Percentiles rank a stretch among this genome's conserved stretches.
Evolutionary conservation across 176 grass and related monocot species (phyloP).

Genomic region (Rhipidocladum racemiflorum): DNA sequence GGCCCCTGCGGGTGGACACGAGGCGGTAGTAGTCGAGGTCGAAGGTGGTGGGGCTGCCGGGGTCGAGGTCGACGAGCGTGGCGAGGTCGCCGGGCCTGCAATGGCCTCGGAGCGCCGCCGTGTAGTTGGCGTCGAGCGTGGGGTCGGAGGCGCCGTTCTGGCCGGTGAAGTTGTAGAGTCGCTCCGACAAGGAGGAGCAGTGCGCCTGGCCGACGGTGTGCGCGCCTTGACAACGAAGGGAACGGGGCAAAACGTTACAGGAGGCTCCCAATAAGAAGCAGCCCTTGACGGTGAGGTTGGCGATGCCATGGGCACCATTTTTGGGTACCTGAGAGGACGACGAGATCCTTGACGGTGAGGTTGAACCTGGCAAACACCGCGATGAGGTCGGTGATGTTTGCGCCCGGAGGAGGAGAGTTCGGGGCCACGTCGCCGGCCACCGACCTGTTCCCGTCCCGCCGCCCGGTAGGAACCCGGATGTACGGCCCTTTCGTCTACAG

Average conservation of each 20-base stretch:
- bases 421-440: constrained; percentile 36
- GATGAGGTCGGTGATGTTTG: constrained; percentile 46
- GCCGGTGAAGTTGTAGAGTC: constrained; percentile 45
- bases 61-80: constrained; percentile 36
- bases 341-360: constrained; percentile 63
- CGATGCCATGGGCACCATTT: too few species aligned
- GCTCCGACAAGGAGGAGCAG: constrained; percentile 43
- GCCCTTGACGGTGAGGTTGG: too few species aligned
- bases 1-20: constrained; percentile 22
- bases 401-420: constrained; percentile 32
- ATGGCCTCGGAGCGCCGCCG: not conserved
- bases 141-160: constrained; percentile 17
- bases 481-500: too few species aligned
- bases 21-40: constrained; percentile 44
- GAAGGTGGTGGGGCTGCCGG: constrained; percentile 17
- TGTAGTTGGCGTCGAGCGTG: constrained; percentile 41
- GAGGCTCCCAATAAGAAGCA: too few species aligned
- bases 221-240: constrained; percentile 5
- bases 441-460: constrained; percentile 55
- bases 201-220: constrained; percentile 48
- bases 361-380: constrained; percentile 45
- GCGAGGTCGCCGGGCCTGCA: constrained; percentile 29
- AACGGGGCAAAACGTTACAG: too few species aligned
- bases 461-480: constrained; percentile 14
- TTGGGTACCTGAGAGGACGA: constrained; percentile 47